A percentile compares a stretch with the other conserved stretches of the same genome.
Conservation (phyloP, 2,329 filamentous ascomycete species). For the Bipolaris victoriae region DNA sequence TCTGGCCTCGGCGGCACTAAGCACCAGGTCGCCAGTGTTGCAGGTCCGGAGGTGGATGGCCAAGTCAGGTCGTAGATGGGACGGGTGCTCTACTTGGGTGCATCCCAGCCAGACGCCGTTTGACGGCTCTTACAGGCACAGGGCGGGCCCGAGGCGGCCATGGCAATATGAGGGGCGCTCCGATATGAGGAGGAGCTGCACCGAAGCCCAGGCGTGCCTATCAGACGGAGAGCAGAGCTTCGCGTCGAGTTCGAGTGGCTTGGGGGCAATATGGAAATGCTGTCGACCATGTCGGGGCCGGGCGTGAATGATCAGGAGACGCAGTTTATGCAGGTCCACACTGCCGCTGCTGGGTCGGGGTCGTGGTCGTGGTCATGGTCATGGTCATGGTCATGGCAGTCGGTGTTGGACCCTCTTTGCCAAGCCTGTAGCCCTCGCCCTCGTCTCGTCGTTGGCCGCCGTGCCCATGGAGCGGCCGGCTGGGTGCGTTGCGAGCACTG, state of each 20-base stretch:
- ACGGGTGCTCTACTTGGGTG: too few species aligned
- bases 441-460: slow-evolving; percentile 22
- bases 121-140: slow-evolving; percentile 29
- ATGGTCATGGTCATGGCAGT: slow-evolving; percentile 28
- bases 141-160: slow-evolving; percentile 24
- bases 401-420: slow-evolving; percentile 23
- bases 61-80: neutral
- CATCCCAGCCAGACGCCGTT: slow-evolving; percentile 9
- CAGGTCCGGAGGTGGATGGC: slow-evolving; percentile 5
- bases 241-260: slow-evolving; percentile 24
- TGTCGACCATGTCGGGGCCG: slow-evolving; percentile 26
- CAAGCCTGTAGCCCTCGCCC: slow-evolving; percentile 22
- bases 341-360: slow-evolving; percentile 28
- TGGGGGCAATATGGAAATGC: slow-evolving; percentile 37
- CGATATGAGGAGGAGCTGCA: slow-evolving; percentile 34
- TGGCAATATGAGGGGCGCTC: slow-evolving; percentile 29
- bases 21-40: neutral
- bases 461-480: slow-evolving; percentile 39
- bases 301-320: slow-evolving; percentile 30
- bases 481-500: slow-evolving; percentile 18
- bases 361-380: slow-evolving; percentile 19
- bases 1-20: slow-evolving; percentile 1
- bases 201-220: slow-evolving; percentile 29
- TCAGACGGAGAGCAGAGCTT: slow-evolving; percentile 21
- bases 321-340: slow-evolving; percentile 43